These are phyloP conservation scores for Arthroderma sp. DNA, from an alignment of 2,329 filamentous ascomycete genomes.

Conservation along the genomic window DNA sequence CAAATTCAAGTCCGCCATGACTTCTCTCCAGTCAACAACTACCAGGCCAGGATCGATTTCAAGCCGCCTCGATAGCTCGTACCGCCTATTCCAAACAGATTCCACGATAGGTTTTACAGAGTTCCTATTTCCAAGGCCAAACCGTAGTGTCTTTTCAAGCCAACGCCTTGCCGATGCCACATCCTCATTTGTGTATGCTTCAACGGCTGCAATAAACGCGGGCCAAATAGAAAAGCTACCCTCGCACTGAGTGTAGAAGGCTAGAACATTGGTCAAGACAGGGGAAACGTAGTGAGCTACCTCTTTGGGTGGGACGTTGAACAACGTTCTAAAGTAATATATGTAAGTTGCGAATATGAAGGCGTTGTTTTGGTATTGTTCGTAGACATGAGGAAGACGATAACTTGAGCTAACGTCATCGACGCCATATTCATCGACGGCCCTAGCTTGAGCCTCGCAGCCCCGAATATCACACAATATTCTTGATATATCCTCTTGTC, in stretches of 20 bases:
- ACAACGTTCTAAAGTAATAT: constrained; percentile 14
- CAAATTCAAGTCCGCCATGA: not conserved
- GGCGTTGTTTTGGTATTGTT: constrained; percentile 13
- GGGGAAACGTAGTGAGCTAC: constrained; percentile 11
- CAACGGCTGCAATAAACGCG: constrained; percentile 17
- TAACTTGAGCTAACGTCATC: too few species aligned
- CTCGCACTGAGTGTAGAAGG: constrained; percentile 8
- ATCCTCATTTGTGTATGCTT: constrained; percentile 14
- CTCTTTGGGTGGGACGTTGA: constrained; percentile 14
- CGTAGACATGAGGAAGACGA: too few species aligned
- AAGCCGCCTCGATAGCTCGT: not conserved
- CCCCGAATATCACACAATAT: not conserved
- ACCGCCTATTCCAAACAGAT: not conserved
- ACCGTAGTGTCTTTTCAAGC: not conserved
- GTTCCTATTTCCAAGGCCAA: not conserved
- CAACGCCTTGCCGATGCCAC: not conserved
- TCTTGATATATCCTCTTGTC: not conserved
- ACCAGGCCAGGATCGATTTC: not conserved
- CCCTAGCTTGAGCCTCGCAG: not conserved
- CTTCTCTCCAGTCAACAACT: not conserved
- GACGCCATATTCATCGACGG: not conserved
- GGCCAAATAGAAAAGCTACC: constrained; percentile 18
- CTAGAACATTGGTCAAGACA: constrained; percentile 11
- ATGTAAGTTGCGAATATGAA: constrained; percentile 16
- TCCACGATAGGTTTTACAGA: not conserved